phyloP scores from a whole-genome alignment of 2,329 filamentous ascomycete genomes.

The Pseudocercospora ulei region DNA sequence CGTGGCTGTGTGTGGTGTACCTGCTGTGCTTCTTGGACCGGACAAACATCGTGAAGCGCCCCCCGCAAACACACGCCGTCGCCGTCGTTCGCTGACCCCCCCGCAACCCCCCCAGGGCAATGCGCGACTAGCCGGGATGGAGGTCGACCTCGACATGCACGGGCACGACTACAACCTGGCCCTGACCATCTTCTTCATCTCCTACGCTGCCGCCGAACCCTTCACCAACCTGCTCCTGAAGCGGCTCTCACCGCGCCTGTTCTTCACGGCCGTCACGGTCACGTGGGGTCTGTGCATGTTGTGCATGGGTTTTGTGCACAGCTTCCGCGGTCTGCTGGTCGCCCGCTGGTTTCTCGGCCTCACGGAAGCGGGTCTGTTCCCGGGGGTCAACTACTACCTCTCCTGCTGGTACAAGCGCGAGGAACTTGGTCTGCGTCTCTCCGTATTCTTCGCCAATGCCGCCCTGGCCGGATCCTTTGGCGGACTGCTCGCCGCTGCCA shows the following conservation, averaged over 20 bases:
- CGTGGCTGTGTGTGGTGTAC: constrained; percentile 47
- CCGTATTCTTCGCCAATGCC: constrained; percentile 74
- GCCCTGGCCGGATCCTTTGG: constrained; percentile 70
- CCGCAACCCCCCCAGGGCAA: constrained; percentile 48
- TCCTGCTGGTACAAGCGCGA: constrained; percentile 72
- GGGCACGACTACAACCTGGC: constrained; percentile 59
- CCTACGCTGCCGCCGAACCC: constrained; percentile 69
- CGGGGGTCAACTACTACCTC: constrained; percentile 68
- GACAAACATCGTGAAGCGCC: constrained; percentile 41
- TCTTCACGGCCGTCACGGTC: constrained; percentile 65
- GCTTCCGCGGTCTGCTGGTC: constrained; percentile 25
- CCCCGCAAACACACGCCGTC: too few species aligned
- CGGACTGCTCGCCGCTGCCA: constrained; percentile 61
- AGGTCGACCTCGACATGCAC: constrained; percentile 53
- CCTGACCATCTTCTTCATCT: constrained; percentile 77
- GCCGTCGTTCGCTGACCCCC: too few species aligned
- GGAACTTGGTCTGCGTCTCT: constrained; percentile 67
- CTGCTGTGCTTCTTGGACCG: constrained; percentile 42
- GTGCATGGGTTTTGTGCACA: constrained; percentile 22
- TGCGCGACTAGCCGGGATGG: constrained; percentile 50
- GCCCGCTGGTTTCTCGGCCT: constrained; percentile 30
- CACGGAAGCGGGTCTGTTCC: constrained; percentile 43
- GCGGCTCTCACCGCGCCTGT: constrained; percentile 61
- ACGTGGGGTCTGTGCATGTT: constrained; percentile 48
- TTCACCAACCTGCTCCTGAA: constrained; percentile 73